A percentile compares a stretch with the other conserved stretches of the same genome.
Evolutionary conservation across 2,329 filamentous ascomycete species (phyloP).

Genomic region (Massarina eburnea): DNA sequence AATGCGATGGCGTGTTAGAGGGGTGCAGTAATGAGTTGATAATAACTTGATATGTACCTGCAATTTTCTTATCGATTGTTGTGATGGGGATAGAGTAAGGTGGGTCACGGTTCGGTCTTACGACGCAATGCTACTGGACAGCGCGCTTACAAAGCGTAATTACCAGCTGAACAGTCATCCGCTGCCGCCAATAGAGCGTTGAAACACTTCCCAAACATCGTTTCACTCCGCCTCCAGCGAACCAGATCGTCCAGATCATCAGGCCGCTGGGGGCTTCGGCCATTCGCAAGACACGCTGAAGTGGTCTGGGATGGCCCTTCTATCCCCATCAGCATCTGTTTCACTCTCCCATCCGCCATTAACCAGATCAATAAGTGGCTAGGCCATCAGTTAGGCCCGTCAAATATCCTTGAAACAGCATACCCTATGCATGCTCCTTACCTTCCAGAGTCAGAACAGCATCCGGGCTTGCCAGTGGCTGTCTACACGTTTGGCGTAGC

Average conservation of each 20-base stretch:
- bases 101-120: not conserved
- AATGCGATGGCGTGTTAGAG: not conserved
- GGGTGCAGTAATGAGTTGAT: too few species aligned
- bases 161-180: not conserved
- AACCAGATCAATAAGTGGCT: conserved; percentile 6
- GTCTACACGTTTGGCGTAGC: conserved; percentile 12
- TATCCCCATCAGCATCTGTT: conserved; percentile 20
- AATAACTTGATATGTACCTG: not conserved
- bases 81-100: not conserved
- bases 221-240: conserved; percentile 20
- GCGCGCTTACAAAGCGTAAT: not conserved
- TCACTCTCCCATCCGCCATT: conserved; percentile 21
- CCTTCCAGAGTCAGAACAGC: conserved; percentile 2
- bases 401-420: conserved; percentile 35
- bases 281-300: conserved; percentile 3
- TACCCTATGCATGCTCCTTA: conserved; percentile 9
- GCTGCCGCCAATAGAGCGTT: not conserved
- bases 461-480: conserved; percentile 13
- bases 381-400: conserved; percentile 16
- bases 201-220: conserved; percentile 4
- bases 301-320: too few species aligned
- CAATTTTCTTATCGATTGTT: not conserved
- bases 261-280: conserved; percentile 7
- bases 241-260: conserved; percentile 8
- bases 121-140: not conserved